Conservation (phyloP, 805 yeast species). For the Candida stauntonica region DNA sequence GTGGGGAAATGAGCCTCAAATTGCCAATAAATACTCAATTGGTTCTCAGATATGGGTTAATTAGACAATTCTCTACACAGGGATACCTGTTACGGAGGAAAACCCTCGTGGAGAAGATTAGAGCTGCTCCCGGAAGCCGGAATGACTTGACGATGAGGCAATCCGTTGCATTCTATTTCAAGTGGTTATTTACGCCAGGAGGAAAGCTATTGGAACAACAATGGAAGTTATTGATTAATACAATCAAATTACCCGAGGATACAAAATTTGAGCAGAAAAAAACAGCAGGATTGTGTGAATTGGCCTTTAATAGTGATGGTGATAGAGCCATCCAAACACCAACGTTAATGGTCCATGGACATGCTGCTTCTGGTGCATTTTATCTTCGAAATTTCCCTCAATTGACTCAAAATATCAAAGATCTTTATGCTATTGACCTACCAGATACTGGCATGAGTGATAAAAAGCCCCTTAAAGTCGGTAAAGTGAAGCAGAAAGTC, state of each 20-base stretch:
- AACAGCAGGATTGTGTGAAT: conserved; percentile 21
- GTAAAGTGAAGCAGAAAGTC: conserved; percentile 12
- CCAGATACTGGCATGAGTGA: conserved; percentile 67
- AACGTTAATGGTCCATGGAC: conserved; percentile 76
- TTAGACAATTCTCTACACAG: conserved; percentile 1
- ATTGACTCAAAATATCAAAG: conserved; percentile 43
- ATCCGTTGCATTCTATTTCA: conserved; percentile 14
- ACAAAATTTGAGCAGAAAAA: conserved; percentile 6
- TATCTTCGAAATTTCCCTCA: conserved; percentile 66
- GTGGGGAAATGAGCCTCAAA: too few species aligned
- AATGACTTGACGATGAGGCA: conserved; percentile 14
- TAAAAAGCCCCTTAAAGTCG: conserved; percentile 20
- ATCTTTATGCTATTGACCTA: conserved; percentile 64
- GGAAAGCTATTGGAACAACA: conserved; percentile 13
- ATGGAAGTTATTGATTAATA: conserved; percentile 17
- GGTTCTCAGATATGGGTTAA: too few species aligned
- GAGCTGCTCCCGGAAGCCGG: conserved; percentile 11
- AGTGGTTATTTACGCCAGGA: conserved; percentile 19
- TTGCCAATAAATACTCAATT: too few species aligned
- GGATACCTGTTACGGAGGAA: conserved; percentile 4
- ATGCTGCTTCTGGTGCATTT: conserved; percentile 87
- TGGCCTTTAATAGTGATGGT: conserved; percentile 24
- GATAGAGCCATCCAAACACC: conserved; percentile 27
- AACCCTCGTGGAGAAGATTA: conserved; percentile 15
- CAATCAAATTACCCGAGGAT: conserved; percentile 10